Conservation (phyloP, 106 monocot genomes). For the Phalaenopsis aphrodite region DNA sequence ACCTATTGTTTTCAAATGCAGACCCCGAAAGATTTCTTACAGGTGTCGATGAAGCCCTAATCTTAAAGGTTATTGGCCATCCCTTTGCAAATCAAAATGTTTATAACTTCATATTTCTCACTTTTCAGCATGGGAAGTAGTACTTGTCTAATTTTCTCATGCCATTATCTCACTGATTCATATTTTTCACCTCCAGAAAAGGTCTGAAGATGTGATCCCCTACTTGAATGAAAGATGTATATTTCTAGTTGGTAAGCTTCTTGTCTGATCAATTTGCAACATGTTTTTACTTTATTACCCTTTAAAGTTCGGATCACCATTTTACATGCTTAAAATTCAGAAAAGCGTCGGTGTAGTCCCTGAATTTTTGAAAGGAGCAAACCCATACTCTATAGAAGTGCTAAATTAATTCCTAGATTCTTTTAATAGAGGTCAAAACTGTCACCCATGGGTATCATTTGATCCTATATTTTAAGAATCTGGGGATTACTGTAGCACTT, state of each 20-base stretch:
- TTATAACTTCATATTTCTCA: not conserved
- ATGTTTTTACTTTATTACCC: not conserved
- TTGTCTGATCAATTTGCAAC: not conserved
- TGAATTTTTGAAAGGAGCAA: too few relatives aligned
- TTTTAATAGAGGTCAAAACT: too few relatives aligned
- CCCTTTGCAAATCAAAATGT: not conserved
- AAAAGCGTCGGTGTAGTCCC: too few relatives aligned
- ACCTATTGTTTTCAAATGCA: constrained; percentile 8
- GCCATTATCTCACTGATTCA: not conserved
- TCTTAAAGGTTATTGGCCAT: constrained; percentile 22
- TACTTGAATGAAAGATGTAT: constrained; percentile 42
- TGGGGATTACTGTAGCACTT: too few relatives aligned
- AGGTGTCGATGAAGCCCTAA: constrained; percentile 34
- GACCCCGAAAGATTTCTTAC: constrained; percentile 12
- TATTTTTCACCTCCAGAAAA: constrained; percentile 31
- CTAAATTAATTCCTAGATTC: too few relatives aligned
- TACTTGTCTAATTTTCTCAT: not conserved
- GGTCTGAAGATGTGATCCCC: constrained; percentile 34
- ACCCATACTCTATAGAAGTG: too few relatives aligned
- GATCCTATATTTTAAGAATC: too few relatives aligned
- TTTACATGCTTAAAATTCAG: not conserved
- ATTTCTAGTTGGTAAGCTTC: constrained; percentile 54
- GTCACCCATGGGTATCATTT: too few relatives aligned
- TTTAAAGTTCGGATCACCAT: not conserved
- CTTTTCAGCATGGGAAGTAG: not conserved